Percentiles rank a stretch among this genome's conserved stretches.
These are phyloP conservation scores for Chlamydomonas eustigma DNA, from an alignment of 139 green algal genomes.

Conservation along the genomic window DNA sequence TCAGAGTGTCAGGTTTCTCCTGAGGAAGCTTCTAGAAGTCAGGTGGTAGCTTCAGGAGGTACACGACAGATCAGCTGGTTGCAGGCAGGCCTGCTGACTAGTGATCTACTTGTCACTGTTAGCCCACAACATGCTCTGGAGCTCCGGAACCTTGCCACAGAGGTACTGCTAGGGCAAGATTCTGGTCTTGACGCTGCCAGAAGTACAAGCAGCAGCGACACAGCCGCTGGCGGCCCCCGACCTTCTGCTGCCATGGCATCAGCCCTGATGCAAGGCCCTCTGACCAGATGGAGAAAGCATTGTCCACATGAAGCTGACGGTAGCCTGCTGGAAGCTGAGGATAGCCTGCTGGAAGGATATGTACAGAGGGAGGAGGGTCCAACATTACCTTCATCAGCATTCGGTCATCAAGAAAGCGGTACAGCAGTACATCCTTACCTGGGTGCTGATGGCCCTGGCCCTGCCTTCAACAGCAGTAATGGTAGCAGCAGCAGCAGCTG, in stretches of 20 bases:
- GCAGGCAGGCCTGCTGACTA: slow-evolving; percentile 46
- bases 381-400: too few species aligned
- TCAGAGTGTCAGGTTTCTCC: too few species aligned
- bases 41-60: too few species aligned
- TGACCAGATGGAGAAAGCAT: too few species aligned
- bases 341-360: too few species aligned
- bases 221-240: not conserved
- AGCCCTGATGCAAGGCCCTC: not conserved
- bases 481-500: too few species aligned
- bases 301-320: too few species aligned
- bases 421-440: not conserved
- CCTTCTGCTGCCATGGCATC: not conserved
- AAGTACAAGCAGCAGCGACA: not conserved
- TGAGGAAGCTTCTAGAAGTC: too few species aligned
- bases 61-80: slow-evolving; percentile 67
- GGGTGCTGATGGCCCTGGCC: not conserved
- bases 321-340: too few species aligned
- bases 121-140: slow-evolving; percentile 66
- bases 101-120: slow-evolving; percentile 72
- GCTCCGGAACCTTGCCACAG: slow-evolving; percentile 28
- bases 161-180: not conserved
- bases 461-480: not conserved
- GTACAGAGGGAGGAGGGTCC: too few species aligned
- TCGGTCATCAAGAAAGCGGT: not conserved
- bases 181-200: not conserved